Base-by-base conservation (phyloP, 2,329 filamentous ascomycete genomes). In the Aureobasidium lini region DNA sequence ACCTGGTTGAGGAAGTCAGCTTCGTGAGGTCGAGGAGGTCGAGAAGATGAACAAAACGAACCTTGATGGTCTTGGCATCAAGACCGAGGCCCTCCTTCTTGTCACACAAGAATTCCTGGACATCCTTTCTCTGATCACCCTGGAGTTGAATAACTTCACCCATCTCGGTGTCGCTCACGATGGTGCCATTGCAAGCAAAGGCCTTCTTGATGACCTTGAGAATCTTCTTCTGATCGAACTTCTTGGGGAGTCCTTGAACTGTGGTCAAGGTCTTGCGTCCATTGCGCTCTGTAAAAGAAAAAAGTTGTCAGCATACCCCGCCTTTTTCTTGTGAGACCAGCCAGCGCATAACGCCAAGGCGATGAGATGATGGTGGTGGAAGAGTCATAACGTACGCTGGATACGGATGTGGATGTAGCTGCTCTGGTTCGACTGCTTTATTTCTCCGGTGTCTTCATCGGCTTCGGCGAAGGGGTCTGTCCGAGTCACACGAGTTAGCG, bases 151-250 rank as follows among this genome's bases (percentile, higher is more conserved):
- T 96, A 84, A 97, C 93, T 83, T 97, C 92, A 75, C 93, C 93
- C 90, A 96, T 96, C 79, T 95, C 91, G 70, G 84, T 84, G 79
- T 97, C 93, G 74, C 85, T 85, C 78, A 97, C 92, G 77, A 97
- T 95, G 80, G 92, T 97, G 84, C 94, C 94, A 96, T 99, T 97
- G 90, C 93, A 97, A 78, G 94, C 93, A 73, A 97, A 97, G 76
- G 96, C 94, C 86, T 97, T 97, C 87, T 97, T 97, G 83, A 97
- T 96, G 79, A 95, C 92, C 83, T 96, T 96, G 72, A 99, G 87
- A 76, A 99, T 96, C 82, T 96, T 96, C 86, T 96, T 97, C 79
- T 94, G 91, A 80, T 96, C 93, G 74, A 96, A 97, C 76, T 97
- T 96, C 83, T 94, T 94, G 66, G 94, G 93, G 72, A 99, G 87